Base-by-base conservation (phyloP, 768 basidiomycete genomes). In the Saitozyma podzolica region DNA sequence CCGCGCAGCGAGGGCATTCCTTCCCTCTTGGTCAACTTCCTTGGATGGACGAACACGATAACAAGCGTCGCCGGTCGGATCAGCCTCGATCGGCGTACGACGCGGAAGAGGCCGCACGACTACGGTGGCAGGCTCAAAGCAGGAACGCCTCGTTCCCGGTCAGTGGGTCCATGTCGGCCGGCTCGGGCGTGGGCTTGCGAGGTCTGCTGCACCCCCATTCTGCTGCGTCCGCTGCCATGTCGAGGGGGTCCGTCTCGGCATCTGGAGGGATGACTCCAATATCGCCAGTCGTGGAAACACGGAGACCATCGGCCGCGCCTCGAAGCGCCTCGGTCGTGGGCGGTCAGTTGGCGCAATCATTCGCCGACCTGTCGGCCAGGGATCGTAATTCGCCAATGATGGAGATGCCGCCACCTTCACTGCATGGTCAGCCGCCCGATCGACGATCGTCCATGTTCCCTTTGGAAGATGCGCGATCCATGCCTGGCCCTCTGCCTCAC, bases 101-200 rank as follows among this genome's bases (percentile, higher is more conserved):
- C 54, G 52, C 69, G 5, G 74, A 76, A 37, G 74, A 76, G 49
- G 59, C 60, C 1, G 72, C 72, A 9, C 60, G 70, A 61, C 14
- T 73, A 6, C 59, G 64, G 41, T 76, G 72, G 72, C 69, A 71
- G 51, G 63, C 74, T 13, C 74, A 75, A 47, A 69, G 56, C 16
- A 37, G 72, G 29, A 73, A 75, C 50, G 72, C 72, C 8, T 75
- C 74, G 11, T 71, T 63, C 53, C 74, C 74, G 0, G 50, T 54
- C 14, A 20, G 51, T 8, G 54, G 41, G 2, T 19, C 55, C 6
- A n/a, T 50, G 2, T 52, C 61, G 11, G 49, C n/a, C n/a, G 50
- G 56, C 8, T 20, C 56, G 9, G 50, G 58, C 9, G 29, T 29
- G 29, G 58, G 62, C 19, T 37, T 69, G 13, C 37, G 61, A 20